Evolutionary conservation across 2,329 filamentous ascomycete species (phyloP).

Genomic region (Verticillium albo-atrum): DNA sequence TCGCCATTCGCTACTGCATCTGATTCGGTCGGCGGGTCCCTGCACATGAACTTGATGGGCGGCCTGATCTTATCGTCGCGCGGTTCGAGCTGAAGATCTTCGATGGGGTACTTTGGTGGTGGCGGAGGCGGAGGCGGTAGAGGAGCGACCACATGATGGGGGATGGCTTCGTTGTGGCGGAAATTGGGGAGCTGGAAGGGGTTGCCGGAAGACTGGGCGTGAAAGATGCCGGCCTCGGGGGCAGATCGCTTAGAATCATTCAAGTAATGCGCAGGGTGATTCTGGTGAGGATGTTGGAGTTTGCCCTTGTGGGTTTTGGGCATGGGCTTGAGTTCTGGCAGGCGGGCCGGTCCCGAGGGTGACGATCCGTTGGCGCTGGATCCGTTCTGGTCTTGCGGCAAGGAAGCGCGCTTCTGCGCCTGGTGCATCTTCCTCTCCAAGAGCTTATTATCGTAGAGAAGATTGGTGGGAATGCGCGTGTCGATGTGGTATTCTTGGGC

Average conservation of each 20-base stretch:
- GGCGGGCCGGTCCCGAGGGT: constrained; percentile 43
- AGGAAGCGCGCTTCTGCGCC: constrained; percentile 57
- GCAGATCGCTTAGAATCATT: constrained; percentile 40
- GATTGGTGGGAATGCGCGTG: constrained; percentile 76
- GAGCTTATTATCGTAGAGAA: constrained; percentile 76
- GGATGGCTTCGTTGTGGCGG: constrained; percentile 37
- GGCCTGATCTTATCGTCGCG: constrained; percentile 66
- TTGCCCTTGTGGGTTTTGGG: constrained; percentile 66
- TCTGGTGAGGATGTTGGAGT: constrained; percentile 42
- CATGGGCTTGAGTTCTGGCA: constrained; percentile 71
- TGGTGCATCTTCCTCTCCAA: constrained; percentile 71
- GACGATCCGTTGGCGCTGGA: constrained; percentile 31
- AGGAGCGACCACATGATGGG: constrained; percentile 27
- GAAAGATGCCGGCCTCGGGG: constrained; percentile 31
- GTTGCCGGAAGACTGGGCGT: constrained; percentile 34
- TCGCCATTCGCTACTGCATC: constrained; percentile 18
- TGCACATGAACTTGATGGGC: constrained; percentile 70
- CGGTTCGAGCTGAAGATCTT: constrained; percentile 79
- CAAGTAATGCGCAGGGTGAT: constrained; percentile 17
- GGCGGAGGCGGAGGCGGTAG: constrained; percentile 60
- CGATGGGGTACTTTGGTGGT: constrained; percentile 88
- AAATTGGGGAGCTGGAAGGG: constrained; percentile 42
- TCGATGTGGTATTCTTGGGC: constrained; percentile 82
- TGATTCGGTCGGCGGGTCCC: constrained; percentile 51
- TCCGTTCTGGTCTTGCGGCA: constrained; percentile 21